Percentiles rank a stretch among this genome's conserved stretches.
These are phyloP conservation scores for Myriosclerotinia curreyana DNA, from an alignment of 2,329 filamentous ascomycete species.

Conservation along the genomic window DNA sequence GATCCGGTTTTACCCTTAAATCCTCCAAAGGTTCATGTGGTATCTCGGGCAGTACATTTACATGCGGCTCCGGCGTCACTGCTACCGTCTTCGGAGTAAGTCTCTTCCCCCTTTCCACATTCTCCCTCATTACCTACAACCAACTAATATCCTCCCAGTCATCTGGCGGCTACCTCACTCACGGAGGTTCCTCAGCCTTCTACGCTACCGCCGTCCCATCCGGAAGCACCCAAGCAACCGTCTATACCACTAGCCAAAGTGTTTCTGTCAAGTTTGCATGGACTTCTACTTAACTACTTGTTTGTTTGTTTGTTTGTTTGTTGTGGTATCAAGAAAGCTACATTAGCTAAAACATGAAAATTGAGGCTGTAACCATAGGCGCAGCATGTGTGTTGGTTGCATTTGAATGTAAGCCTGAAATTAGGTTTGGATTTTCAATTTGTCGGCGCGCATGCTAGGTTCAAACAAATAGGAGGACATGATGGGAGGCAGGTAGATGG, in stretches of 20 bases:
- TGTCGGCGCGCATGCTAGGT: no score
- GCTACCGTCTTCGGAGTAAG: slow-evolving; percentile 41
- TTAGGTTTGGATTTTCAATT: background rate
- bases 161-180: slow-evolving; percentile 31
- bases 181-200: slow-evolving; percentile 36
- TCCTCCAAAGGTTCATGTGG: slow-evolving; percentile 59
- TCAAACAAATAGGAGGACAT: background rate
- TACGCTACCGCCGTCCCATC: slow-evolving; percentile 39
- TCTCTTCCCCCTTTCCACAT: background rate
- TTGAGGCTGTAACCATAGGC: background rate
- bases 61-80: slow-evolving; percentile 51
- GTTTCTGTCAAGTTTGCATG: slow-evolving; percentile 39
- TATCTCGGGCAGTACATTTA: slow-evolving; percentile 51
- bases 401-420: background rate
- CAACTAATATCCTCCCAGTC: slow-evolving; percentile 12
- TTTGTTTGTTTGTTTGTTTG: background rate
- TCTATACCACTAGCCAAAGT: slow-evolving; percentile 35
- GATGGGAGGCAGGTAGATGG: background rate
- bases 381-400: background rate
- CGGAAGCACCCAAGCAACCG: slow-evolving; percentile 37
- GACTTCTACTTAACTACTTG: slow-evolving; percentile 24
- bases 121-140: background rate
- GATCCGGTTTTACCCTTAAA: slow-evolving; percentile 46
- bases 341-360: background rate
- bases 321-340: background rate